Evolutionary conservation across 495 filamentous ascomycete genomes (phyloP), one percentile per base, ranked within the genome.

Genomic region (Lasiosphaeria hispida): DNA sequence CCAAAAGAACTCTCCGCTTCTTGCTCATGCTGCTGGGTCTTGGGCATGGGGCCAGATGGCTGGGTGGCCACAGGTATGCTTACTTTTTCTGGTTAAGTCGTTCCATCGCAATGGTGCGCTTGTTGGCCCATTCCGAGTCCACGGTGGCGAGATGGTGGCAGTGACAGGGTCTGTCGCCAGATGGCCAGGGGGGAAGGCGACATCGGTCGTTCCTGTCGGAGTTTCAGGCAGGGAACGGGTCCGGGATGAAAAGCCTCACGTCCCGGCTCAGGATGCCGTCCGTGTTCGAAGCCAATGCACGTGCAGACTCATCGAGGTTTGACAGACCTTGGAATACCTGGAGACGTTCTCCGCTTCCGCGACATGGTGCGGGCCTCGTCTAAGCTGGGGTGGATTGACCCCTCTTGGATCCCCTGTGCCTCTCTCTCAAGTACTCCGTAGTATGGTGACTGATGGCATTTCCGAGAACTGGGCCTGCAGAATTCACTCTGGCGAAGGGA

Each of bases 321-420:
- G 41, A 45, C 37, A 44, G 14, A 23, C 43, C 23, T 38, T 50
- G 18, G 17, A 40, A 18, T 43, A n/a, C 42, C 49, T 56, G 52
- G 59, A 50, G 52, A 10, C 39, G 10, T 52, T 43, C 47, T 37
- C 59, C 59, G 53, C 53, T 56, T 56, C 47, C 53, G 59, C 59
- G 49, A 48, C 40, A 39, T 10, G 47, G 48, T 37, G 47, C 40
- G 53, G 53, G 37, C 8, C 45, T 48, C 39, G 15, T 44, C 34
- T 48, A 18, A 41, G 56, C 14, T 48, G 39, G 38, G 34, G 30
- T 33, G 23, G 30, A 5, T 5, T 30, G 23, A 30, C 23, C 23
- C 23, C 23, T 30, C 23, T 30, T 5, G 23, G 23, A 30, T 30
- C 23, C 23, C 23, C 23, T 30, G n/a, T n/a, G n/a, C n/a, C 23